Base-by-base conservation (phyloP, 257 asterid genomes). In the Ocimum tenuiflorum region DNA sequence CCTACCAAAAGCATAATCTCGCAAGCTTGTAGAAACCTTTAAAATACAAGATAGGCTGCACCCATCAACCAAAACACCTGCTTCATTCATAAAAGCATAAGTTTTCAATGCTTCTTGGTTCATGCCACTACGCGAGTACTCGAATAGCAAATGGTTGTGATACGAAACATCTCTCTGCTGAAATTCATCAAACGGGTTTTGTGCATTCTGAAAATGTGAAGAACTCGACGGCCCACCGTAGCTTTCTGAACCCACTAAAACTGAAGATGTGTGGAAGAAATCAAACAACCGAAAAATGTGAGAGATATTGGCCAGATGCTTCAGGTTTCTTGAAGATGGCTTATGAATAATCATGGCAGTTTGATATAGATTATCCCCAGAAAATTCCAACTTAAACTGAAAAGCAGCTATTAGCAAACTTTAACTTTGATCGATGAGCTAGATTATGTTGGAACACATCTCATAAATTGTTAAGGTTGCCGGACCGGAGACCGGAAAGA, bases 1-100 rank as follows among this genome's bases (percentile, higher is more conserved):
- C 58, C 73, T 81, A 29, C 97, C 98, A 41, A 80, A 38, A 3
- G 58, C 62, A 50, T 57, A 78, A 69, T 79, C 60, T 13, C 24
- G 39, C 74, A 80, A 72, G 77, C 84, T 77, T 10, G 86, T 84
- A 10, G 91, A 87, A 53, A 72, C 92, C 80, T 87, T 92, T 35
- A 89, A 43, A 55, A 84, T 77, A 55, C 91, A 89, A 76, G 97
- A 92, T 69, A 87, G 63, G 74, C 80, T 84, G 20, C 79, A 77
- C 76, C 78, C 81, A 64, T 92, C 96, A 8, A 84, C 83, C 43
- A 41, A 70, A 70, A 73, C 61, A 14, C 94, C 91, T 0, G 35
- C 35, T 5, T 84, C 65, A 60, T 79, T 86, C 68, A 92, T 77
- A 12, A 64, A 33, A n/a, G 70, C 76, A 55, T 82, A 92, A 13